phyloP scores from a whole-genome alignment of 371 early-diverging fungal genomes.

The Apophysomyces elegans region DNA sequence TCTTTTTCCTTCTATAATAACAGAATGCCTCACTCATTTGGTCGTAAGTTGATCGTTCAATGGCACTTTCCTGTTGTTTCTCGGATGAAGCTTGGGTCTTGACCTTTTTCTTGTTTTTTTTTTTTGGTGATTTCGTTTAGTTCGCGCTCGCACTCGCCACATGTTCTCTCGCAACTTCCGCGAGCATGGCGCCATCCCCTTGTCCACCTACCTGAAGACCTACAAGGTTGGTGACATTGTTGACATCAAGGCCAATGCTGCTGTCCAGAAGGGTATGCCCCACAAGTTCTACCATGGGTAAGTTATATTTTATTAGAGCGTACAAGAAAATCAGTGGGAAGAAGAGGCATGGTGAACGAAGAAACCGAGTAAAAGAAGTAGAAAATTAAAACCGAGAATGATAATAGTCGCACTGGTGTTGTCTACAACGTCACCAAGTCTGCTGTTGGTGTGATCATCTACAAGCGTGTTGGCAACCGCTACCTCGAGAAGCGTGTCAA shows the following conservation, averaged over 20 bases:
- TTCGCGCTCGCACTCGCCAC: constrained; percentile 98
- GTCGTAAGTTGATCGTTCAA: constrained; percentile 56
- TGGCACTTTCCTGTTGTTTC: not conserved
- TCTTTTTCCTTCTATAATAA: not conserved
- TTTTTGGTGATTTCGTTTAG: constrained; percentile 17
- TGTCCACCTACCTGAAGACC: constrained; percentile 96
- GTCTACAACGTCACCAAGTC: constrained; percentile 99
- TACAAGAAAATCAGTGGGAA: no score
- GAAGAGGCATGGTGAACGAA: no score
- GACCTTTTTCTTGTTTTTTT: constrained; percentile 8
- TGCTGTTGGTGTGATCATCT: constrained; percentile 97
- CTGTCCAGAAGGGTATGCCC: constrained; percentile 99
- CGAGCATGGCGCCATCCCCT: constrained; percentile 89
- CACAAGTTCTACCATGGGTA: constrained; percentile 99
- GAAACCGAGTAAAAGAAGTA: no score
- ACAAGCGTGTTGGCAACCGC: constrained; percentile 98
- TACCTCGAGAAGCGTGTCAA: constrained; percentile 99
- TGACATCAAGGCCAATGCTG: constrained; percentile 61
- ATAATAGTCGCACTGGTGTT: constrained; percentile 92
- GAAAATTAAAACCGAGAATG: no score
- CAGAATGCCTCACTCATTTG: constrained; percentile 94
- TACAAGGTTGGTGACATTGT: constrained; percentile 83
- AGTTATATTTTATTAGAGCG: constrained; percentile 22
- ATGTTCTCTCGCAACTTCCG: constrained; percentile 98
- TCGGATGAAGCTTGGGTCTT: not conserved